Base-by-base conservation (phyloP, 768 basidiomycete species). In the Strobilomyces confusus region DNA sequence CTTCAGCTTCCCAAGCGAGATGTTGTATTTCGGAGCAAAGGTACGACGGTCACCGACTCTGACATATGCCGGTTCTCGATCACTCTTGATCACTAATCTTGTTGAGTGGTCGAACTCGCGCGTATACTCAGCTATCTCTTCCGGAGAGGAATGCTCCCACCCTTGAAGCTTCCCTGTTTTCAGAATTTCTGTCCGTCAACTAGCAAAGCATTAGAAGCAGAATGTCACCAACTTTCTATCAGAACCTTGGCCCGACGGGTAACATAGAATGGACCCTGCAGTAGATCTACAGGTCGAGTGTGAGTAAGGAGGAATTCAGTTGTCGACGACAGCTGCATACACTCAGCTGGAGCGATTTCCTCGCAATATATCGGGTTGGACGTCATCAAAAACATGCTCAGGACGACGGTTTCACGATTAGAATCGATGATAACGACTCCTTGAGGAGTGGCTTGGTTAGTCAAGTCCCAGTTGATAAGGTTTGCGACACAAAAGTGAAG, bases 401-500 rank as follows among this genome's bases (percentile, higher is more conserved):
- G 29, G 3, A 1, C 29, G 29, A 29, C 6, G 29, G 29, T 29
- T 6, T 3, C 29, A 8, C 29, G 3, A 9, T 9, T 9, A 29
- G 29, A 6, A 8, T 29, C 29, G 29, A 29, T 29, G 3, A 29
- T 33, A 12, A 37, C 36, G 17, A 37, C 15, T 17, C 17, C 36
- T 17, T n/a, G 36, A 17, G 36, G 36, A 3, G 15, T 7, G 5
- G 36, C 15, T n/a, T n/a, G 14, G n/a, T n/a, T 8, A 17, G 36
- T 17, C 7, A 17, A 2, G 15, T 37, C 36, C 15, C 3, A 3
- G 1, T 17, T 37, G 36, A 37, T 3, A 37, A 37, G 15, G 36
- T 15, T 15, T 37, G 36, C 36, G 36, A 37, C 2, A 63, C 67
- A 1, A 75, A 75, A 52, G 13, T 13, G 14, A 14, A 33, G 33